Percentiles rank a stretch among this genome's conserved stretches.
These are phyloP conservation scores for Cavenderia fasciculata DNA, from an alignment of 78 protist species.

Conservation along the genomic window DNA sequence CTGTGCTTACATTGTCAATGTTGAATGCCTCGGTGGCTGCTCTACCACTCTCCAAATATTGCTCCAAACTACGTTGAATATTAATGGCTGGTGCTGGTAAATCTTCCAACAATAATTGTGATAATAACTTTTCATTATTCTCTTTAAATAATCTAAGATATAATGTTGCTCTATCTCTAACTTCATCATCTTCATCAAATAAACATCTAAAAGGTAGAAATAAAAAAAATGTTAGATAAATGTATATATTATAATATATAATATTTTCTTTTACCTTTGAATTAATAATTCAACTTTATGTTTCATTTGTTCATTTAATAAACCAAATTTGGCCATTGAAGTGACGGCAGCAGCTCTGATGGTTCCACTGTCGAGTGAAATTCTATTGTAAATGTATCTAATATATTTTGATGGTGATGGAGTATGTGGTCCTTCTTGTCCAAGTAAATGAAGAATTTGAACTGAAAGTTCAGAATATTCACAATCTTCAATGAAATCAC, in stretches of 20 bases:
- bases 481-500: conserved; percentile 99
- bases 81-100: conserved; percentile 28
- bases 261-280: conserved; percentile 48
- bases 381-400: conserved; percentile 97
- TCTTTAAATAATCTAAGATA: conserved; percentile 61
- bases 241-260: neutral
- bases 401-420: conserved; percentile 89
- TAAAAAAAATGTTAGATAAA: conserved; percentile 23
- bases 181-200: conserved; percentile 96
- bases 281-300: conserved; percentile 74
- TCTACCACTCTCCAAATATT: conserved; percentile 7
- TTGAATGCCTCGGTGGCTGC: conserved; percentile 54
- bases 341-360: conserved; percentile 96
- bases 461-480: conserved; percentile 93
- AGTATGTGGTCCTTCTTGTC: conserved; percentile 93
- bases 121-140: neutral
- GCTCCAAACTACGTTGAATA: conserved; percentile 40
- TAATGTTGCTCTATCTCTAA: conserved; percentile 94
- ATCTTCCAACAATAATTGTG: conserved; percentile 33
- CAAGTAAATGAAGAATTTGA: conserved; percentile 93
- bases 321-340: conserved; percentile 97
- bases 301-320: conserved; percentile 69
- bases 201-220: conserved; percentile 65
- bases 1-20: conserved; percentile 31
- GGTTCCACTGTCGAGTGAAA: conserved; percentile 87